Evolutionary conservation across 106 monocot genomes (phyloP).

Genomic region (Triglochin maritima): DNA sequence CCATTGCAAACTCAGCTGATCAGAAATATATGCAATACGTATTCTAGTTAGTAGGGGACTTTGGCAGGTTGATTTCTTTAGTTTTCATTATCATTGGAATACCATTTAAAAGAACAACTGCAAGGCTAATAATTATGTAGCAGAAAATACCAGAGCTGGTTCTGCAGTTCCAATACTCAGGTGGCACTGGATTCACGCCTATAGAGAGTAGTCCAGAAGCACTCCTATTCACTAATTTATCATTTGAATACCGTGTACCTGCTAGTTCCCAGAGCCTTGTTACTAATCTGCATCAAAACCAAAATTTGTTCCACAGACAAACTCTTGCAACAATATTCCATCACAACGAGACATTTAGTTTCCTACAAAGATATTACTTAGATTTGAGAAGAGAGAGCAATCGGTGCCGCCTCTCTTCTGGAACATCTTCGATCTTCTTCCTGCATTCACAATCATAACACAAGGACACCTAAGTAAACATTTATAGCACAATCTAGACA

Average conservation of each 20-base stretch:
- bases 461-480: neutral
- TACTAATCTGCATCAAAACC: constrained; percentile 32
- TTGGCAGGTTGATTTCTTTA: no score
- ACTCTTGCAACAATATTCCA: neutral
- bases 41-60: no score
- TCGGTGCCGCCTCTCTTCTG: constrained; percentile 60
- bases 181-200: constrained; percentile 9
- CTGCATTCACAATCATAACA: constrained; percentile 17
- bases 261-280: constrained; percentile 54
- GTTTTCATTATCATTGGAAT: no score
- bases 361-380: constrained; percentile 21
- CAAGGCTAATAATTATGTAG: neutral
- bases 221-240: constrained; percentile 43
- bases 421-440: constrained; percentile 87
- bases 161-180: constrained; percentile 54
- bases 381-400: constrained; percentile 39
- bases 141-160: constrained; percentile 47
- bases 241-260: constrained; percentile 53
- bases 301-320: neutral
- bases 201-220: constrained; percentile 39
- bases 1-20: no score
- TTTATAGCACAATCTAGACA: neutral
- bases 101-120: neutral
- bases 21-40: no score
- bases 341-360: neutral